These are phyloP conservation scores for Citropsis articulata DNA, from an alignment of 345 rosid species.

Conservation along the genomic window DNA sequence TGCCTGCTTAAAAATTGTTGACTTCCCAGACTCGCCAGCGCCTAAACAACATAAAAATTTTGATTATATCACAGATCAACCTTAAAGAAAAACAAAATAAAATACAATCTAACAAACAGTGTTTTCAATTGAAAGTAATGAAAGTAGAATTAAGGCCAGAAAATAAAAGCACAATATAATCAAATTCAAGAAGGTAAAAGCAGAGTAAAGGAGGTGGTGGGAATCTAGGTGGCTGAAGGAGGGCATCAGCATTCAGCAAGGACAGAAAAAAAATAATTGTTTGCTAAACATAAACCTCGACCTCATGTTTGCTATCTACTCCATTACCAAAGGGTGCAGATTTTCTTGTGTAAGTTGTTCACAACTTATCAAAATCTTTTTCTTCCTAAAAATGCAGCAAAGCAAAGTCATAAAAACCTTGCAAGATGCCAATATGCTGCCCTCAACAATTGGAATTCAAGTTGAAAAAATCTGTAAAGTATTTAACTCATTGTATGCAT, in stretches of 20 bases:
- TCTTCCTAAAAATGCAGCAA: not conserved
- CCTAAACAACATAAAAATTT: conserved; percentile 43
- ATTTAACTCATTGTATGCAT: not conserved
- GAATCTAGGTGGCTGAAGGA: not conserved
- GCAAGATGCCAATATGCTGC: not conserved
- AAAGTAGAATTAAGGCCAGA: not conserved
- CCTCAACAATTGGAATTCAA: conserved; percentile 4
- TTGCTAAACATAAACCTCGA: not conserved
- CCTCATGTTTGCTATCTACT: not conserved
- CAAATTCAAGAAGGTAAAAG: not conserved
- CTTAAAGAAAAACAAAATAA: not conserved
- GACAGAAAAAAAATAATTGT: not conserved
- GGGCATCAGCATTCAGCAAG: not conserved
- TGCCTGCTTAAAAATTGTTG: conserved; percentile 99
- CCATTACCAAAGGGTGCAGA: not conserved
- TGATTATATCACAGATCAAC: conserved; percentile 2
- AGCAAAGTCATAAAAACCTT: not conserved
- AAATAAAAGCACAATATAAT: not conserved
- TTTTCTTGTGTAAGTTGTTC: not conserved
- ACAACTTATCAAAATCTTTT: not conserved
- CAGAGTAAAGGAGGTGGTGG: not conserved
- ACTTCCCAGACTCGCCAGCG: conserved; percentile 99
- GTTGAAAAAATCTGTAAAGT: not conserved
- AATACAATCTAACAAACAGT: not conserved
- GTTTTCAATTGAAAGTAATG: not conserved